Evolutionary conservation across 1,284 basidiomycete genomes (phyloP).

Genomic region (Apiotrichum gracile): DNA sequence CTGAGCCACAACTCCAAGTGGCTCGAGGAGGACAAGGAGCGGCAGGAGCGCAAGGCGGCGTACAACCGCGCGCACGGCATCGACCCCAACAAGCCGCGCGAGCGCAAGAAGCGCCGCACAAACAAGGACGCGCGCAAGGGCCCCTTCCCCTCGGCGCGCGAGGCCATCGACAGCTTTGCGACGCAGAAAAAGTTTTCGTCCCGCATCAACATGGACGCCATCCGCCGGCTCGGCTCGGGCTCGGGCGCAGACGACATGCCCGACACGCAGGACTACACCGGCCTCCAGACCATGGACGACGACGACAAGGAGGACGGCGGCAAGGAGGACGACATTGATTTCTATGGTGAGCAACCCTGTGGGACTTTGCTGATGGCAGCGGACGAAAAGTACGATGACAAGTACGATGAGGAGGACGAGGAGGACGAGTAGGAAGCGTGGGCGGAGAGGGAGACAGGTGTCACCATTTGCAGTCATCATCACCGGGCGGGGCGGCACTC

Average conservation of each 20-base stretch:
- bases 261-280: conserved; percentile 5
- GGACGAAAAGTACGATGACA: conserved; percentile 4
- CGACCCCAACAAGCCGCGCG: conserved; percentile 22
- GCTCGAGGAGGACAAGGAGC: conserved; percentile 70
- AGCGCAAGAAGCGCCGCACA: conserved; percentile 13
- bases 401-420: conserved; percentile 7
- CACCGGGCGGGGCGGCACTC: too few species aligned
- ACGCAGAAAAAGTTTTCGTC: conserved; percentile 36
- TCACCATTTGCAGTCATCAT: too few species aligned
- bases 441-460: neutral
- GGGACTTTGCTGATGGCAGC: neutral
- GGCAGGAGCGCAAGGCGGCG: conserved; percentile 27
- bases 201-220: conserved; percentile 35
- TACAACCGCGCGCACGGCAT: conserved; percentile 25
- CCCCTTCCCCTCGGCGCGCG: conserved; percentile 28
- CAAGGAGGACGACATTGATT: conserved; percentile 8
- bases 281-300: conserved; percentile 21
- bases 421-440: neutral
- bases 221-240: conserved; percentile 22
- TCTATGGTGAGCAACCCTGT: neutral
- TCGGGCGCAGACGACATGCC: conserved; percentile 6
- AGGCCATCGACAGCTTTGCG: conserved; percentile 33
- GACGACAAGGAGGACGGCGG: conserved; percentile 19
- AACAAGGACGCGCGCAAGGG: conserved; percentile 22
- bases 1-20: conserved; percentile 93